A percentile compares a stretch with the other conserved stretches of the same genome.
Conservation (phyloP, 192 early-diverging fungal genomes). For the Chytriomyces hyalinus region DNA sequence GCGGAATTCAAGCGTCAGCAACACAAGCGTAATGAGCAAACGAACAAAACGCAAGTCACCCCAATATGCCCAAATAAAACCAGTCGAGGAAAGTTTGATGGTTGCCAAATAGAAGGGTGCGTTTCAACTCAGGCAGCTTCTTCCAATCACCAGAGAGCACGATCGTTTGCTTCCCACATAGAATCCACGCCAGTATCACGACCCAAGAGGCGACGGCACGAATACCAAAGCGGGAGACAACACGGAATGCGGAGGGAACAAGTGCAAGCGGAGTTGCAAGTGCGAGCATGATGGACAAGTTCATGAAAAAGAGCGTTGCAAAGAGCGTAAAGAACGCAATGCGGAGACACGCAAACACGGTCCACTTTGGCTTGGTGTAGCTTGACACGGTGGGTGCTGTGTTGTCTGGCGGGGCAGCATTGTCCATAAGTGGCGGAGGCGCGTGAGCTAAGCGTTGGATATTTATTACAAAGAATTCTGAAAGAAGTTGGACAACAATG, state of each 20-base stretch:
- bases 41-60: background rate
- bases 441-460: too few relatives aligned
- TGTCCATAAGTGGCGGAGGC: too few relatives aligned
- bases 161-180: constrained; percentile 2
- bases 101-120: constrained; percentile 6
- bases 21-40: background rate
- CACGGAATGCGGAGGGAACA: background rate
- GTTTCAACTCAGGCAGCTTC: background rate
- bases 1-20: background rate
- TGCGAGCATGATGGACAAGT: background rate
- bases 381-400: too few relatives aligned
- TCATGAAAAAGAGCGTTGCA: background rate
- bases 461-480: too few relatives aligned
- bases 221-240: background rate
- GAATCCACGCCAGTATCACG: background rate
- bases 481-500: too few relatives aligned
- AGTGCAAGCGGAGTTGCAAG: constrained; percentile 10
- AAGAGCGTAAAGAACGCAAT: background rate
- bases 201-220: background rate
- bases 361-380: background rate
- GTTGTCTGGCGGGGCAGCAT: too few relatives aligned
- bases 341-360: background rate
- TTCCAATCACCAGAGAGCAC: background rate
- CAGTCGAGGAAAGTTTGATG: constrained; percentile 28
- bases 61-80: constrained; percentile 20